Evolutionary conservation across 805 yeast genomes (phyloP).

Genomic region (Priceomyces haplophilus): DNA sequence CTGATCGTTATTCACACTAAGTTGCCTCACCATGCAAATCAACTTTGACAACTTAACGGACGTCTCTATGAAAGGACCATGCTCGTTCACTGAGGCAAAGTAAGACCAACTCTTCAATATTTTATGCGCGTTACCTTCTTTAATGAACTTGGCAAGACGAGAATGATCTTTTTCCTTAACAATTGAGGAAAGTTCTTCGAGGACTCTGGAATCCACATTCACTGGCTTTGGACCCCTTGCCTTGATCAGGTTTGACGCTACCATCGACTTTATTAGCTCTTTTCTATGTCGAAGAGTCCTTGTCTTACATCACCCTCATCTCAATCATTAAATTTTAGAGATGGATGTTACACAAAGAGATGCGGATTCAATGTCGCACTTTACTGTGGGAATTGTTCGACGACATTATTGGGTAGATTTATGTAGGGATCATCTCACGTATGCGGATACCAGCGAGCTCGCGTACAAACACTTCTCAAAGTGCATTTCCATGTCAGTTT

Average conservation of each 20-base stretch:
- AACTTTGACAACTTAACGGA: constrained; percentile 41
- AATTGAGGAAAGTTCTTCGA: constrained; percentile 9
- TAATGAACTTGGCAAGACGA: constrained; percentile 26
- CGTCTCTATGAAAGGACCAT: constrained; percentile 44
- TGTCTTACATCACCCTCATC: neutral
- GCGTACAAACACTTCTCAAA: too few species aligned
- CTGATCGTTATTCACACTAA: neutral
- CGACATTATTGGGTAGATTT: too few species aligned
- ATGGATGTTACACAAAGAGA: neutral
- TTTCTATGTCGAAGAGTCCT: neutral
- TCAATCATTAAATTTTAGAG: neutral
- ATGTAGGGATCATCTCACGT: too few species aligned
- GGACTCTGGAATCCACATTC: constrained; percentile 12
- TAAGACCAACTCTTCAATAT: constrained; percentile 42
- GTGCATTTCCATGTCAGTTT: too few species aligned
- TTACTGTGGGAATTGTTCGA: neutral
- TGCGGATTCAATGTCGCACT: neutral
- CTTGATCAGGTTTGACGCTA: neutral
- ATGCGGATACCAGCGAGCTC: too few species aligned
- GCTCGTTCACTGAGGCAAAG: constrained; percentile 49
- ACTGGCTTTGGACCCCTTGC: neutral
- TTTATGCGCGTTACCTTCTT: constrained; percentile 23
- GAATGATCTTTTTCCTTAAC: constrained; percentile 5
- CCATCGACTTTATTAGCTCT: neutral
- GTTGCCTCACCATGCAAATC: constrained; percentile 13